Evolutionary conservation across 2,329 filamentous ascomycete species (phyloP).

Genomic region (Ustilaginoidea virens): DNA sequence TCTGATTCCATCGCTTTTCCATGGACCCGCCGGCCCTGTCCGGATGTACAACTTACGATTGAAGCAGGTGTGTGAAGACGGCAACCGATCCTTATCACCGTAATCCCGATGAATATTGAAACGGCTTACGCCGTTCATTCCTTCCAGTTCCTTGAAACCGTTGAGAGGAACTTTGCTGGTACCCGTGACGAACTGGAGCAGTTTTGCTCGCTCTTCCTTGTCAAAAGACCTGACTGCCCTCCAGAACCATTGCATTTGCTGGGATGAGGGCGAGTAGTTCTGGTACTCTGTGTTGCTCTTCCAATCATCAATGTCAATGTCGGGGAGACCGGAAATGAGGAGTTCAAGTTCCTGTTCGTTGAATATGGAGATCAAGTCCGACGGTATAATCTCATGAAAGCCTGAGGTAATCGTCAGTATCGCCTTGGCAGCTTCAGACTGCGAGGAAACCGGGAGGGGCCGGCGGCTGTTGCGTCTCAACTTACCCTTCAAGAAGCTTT

Average conservation of each 20-base stretch:
- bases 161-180: constrained; percentile 97
- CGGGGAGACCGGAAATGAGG: constrained; percentile 88
- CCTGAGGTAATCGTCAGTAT: constrained; percentile 28
- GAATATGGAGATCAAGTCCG: constrained; percentile 90
- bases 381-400: constrained; percentile 96
- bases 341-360: constrained; percentile 96
- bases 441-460: no score
- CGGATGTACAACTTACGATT: constrained; percentile 64
- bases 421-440: no score
- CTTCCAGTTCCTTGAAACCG: constrained; percentile 96
- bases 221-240: constrained; percentile 92
- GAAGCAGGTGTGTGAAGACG: constrained; percentile 96
- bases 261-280: constrained; percentile 87
- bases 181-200: constrained; percentile 95
- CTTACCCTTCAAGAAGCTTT: constrained; percentile 74
- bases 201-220: constrained; percentile 94
- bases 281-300: constrained; percentile 98
- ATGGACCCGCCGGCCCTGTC: no score
- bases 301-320: constrained; percentile 98
- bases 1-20: no score
- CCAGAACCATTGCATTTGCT: constrained; percentile 99
- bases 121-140: constrained; percentile 94
- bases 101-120: constrained; percentile 99
- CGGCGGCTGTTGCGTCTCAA: no score
- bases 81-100: constrained; percentile 87